phyloP scores from a whole-genome alignment of 2,329 filamentous ascomycete species.

The Trichoderma breve region DNA sequence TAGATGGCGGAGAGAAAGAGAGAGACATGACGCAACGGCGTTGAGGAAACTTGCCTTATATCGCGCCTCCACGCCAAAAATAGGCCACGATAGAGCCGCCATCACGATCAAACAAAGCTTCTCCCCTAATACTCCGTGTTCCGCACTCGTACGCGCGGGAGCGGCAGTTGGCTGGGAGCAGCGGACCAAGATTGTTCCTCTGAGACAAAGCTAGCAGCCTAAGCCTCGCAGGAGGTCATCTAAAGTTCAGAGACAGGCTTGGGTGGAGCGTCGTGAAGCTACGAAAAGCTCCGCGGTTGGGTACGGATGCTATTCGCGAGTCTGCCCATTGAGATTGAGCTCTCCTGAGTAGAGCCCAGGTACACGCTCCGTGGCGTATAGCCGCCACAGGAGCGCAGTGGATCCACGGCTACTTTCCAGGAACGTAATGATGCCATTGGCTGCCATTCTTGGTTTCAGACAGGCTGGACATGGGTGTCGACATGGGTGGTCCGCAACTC shows the following conservation, averaged over 20 bases:
- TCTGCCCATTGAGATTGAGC: not conserved
- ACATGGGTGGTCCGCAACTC: conserved; percentile 3
- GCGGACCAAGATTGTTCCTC: not conserved
- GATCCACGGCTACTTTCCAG: conserved; percentile 3
- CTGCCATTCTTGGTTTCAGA: conserved; percentile 4
- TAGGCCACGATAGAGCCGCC: not conserved
- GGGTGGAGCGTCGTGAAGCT: not conserved
- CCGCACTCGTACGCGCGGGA: conserved; percentile 11
- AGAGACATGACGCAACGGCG: not conserved
- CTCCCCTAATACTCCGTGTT: not conserved
- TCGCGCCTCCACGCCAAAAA: not conserved
- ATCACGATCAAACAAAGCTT: not conserved
- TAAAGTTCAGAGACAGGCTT: conserved; percentile 6
- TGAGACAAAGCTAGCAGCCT: conserved; percentile 2
- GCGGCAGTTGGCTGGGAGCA: conserved; percentile 1
- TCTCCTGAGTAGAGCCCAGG: not conserved
- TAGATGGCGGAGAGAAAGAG: not conserved
- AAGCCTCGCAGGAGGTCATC: conserved; percentile 8
- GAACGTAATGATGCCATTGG: conserved; percentile 13
- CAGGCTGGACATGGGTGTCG: not conserved
- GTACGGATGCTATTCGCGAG: conserved; percentile 6
- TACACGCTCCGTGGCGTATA: not conserved
- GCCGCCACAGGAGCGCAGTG: conserved; percentile 9
- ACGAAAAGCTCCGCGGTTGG: conserved; percentile 1
- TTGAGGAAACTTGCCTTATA: conserved; percentile 17